phyloP scores from a whole-genome alignment of 768 basidiomycete species.

The Macrolepiota dolichaula region DNA sequence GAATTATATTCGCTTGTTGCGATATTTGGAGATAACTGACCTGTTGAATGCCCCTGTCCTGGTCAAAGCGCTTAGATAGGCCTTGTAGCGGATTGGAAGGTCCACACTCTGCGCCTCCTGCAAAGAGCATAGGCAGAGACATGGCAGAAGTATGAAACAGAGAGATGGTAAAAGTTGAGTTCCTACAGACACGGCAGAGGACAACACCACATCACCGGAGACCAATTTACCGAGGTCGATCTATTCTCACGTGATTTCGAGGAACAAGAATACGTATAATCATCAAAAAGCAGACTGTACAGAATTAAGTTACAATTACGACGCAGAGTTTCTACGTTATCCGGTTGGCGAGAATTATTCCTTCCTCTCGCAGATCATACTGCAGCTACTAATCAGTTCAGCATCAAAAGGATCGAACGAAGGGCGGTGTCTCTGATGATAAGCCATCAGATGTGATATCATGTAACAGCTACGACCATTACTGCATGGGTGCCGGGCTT shows the following conservation, averaged over 20 bases:
- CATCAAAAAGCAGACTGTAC: neutral
- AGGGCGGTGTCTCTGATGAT: neutral
- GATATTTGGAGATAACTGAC: slow-evolving; percentile 29
- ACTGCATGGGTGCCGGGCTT: neutral
- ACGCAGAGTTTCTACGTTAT: slow-evolving; percentile 2
- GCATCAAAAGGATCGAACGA: slow-evolving; percentile 4
- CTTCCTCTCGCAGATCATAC: slow-evolving; percentile 5
- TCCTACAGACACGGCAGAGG: neutral
- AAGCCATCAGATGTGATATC: neutral
- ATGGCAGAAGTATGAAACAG: slow-evolving; percentile 31
- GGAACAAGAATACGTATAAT: neutral
- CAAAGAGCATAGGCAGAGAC: slow-evolving; percentile 79
- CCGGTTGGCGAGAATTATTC: slow-evolving; percentile 4
- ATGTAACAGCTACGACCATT: neutral
- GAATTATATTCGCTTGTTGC: slow-evolving; percentile 11
- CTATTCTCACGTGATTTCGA: slow-evolving; percentile 15
- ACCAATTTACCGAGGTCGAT: slow-evolving; percentile 6
- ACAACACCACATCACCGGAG: neutral
- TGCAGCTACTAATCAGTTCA: slow-evolving; percentile 2
- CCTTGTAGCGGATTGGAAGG: slow-evolving; percentile 81
- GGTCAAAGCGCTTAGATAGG: slow-evolving; percentile 75
- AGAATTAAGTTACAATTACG: slow-evolving; percentile 10
- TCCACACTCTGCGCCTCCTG: slow-evolving; percentile 76
- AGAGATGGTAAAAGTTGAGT: slow-evolving; percentile 6
- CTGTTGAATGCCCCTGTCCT: slow-evolving; percentile 77